These are phyloP conservation scores for Tieghemiomyces parasiticus DNA, from an alignment of 192 early-diverging fungal species.

Conservation along the genomic window DNA sequence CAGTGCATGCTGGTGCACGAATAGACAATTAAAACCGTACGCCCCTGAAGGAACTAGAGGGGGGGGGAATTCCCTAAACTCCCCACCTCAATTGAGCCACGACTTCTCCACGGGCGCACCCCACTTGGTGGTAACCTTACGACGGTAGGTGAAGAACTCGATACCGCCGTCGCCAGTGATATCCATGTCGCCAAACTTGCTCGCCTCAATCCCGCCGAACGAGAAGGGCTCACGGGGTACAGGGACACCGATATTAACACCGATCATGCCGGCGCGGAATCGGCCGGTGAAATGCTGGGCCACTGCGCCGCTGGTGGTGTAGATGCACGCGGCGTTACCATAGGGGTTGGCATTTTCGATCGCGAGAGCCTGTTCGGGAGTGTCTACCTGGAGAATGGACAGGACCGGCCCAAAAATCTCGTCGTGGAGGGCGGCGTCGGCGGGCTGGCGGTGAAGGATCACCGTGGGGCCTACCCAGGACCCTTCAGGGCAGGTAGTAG, in stretches of 20 bases:
- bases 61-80: not conserved
- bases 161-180: conserved; percentile 60
- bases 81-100: conserved; percentile 32
- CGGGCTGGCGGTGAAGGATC: conserved; percentile 35
- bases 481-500: conserved; percentile 26
- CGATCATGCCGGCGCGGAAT: conserved; percentile 67
- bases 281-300: conserved; percentile 52
- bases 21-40: too few species aligned
- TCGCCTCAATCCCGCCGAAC: conserved; percentile 60
- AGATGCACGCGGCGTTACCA: conserved; percentile 61
- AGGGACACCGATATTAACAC: conserved; percentile 62
- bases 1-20: too few species aligned
- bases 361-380: conserved; percentile 44
- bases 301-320: conserved; percentile 39
- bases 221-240: conserved; percentile 65
- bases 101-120: conserved; percentile 35
- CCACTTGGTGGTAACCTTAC: conserved; percentile 74
- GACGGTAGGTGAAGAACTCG: conserved; percentile 56
- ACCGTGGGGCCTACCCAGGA: conserved; percentile 66
- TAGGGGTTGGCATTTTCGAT: conserved; percentile 59
- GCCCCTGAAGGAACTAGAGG: too few species aligned
- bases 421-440: conserved; percentile 46
- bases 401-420: conserved; percentile 80
- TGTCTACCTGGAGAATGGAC: conserved; percentile 37
- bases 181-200: conserved; percentile 50